Evolutionary conservation across 345 rosid species (phyloP).

Genomic region (Eucalyptus pauciflora): DNA sequence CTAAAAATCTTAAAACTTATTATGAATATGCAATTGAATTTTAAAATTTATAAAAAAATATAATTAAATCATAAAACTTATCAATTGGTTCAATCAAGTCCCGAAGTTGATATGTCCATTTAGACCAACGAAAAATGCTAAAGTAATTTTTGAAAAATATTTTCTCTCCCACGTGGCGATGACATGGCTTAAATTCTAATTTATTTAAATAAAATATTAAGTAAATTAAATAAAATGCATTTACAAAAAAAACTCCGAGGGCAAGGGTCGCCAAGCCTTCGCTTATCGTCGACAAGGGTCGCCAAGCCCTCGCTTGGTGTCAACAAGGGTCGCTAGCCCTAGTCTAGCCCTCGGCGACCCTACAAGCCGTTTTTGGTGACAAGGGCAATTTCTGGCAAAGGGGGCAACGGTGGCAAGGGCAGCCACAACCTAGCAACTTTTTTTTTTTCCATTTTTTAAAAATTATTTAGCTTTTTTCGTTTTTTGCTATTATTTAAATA

Average conservation of each 20-base stretch:
- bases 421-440: no score
- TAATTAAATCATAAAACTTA: no score
- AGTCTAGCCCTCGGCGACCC: accelerated
- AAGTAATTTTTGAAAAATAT: accelerated
- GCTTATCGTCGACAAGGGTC: accelerated
- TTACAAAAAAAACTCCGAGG: accelerated
- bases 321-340: accelerated
- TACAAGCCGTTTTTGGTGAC: accelerated
- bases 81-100: accelerated
- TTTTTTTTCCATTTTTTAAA: no score
- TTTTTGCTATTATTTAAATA: no score
- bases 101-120: no score
- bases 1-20: no score
- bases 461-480: no score
- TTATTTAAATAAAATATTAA: no score
- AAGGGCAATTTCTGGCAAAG: accelerated
- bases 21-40: accelerated
- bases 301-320: accelerated
- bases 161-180: accelerated
- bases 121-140: accelerated
- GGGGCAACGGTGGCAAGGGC: accelerated
- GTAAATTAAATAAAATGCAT: no score
- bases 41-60: no score
- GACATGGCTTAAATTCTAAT: no score
- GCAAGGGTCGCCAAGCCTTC: accelerated